Percentiles rank a stretch among this genome's conserved stretches.
These are phyloP conservation scores for Neoboletus magnificus DNA, from an alignment of 768 basidiomycete species.

Conservation along the genomic window DNA sequence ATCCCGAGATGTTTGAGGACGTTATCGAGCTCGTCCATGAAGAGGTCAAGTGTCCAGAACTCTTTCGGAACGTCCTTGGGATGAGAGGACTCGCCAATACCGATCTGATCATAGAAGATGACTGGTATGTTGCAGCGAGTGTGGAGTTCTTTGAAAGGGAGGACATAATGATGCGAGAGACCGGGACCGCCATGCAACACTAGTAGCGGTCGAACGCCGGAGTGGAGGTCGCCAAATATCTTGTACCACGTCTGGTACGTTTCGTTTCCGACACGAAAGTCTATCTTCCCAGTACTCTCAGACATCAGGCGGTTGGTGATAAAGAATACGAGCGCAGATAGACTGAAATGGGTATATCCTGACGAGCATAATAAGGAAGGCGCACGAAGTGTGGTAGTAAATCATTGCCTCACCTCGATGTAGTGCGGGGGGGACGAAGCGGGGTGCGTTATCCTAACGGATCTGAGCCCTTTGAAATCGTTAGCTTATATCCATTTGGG, in stretches of 20 bases:
- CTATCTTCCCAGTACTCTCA: conserved; percentile 21
- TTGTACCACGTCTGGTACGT: conserved; percentile 44
- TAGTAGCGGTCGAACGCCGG: conserved; percentile 35
- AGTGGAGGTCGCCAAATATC: conserved; percentile 39
- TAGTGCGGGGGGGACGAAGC: too few relatives aligned
- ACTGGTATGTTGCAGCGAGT: conserved; percentile 34
- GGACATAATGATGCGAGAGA: conserved; percentile 38
- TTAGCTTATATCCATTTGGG: too few relatives aligned
- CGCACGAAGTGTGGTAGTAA: too few relatives aligned
- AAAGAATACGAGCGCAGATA: background rate
- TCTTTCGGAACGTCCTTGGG: conserved; percentile 20
- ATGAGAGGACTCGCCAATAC: conserved; percentile 44
- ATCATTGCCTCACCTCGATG: background rate
- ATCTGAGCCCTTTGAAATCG: too few relatives aligned
- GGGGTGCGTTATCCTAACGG: background rate
- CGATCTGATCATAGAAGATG: conserved; percentile 52
- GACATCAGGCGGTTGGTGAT: conserved; percentile 6
- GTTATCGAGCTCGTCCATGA: conserved; percentile 52
- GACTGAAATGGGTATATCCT: too few relatives aligned
- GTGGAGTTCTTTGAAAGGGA: conserved; percentile 36
- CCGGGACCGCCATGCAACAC: conserved; percentile 48
- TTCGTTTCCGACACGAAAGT: conserved; percentile 18
- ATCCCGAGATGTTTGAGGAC: conserved; percentile 43
- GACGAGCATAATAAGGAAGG: background rate
- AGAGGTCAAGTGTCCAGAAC: conserved; percentile 49